A percentile compares a stretch with the other conserved stretches of the same genome.
phyloP scores from a whole-genome alignment of 176 grass and related monocot genomes.

The Lolium rigidum region DNA sequence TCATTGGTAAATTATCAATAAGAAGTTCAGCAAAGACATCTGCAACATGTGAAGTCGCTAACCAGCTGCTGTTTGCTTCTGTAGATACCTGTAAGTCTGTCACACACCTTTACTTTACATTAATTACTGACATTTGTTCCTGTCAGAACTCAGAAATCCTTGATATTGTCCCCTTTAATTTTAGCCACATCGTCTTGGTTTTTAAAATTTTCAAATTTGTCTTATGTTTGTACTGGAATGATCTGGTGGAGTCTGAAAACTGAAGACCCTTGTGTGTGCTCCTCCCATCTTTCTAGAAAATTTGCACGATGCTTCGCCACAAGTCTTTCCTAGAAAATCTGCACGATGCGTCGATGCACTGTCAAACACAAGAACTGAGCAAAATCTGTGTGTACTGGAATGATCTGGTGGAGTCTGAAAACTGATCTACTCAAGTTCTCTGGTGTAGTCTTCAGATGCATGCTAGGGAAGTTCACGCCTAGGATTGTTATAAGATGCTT shows the following conservation, averaged over 20 bases:
- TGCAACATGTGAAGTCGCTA: not conserved
- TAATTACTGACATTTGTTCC: not conserved
- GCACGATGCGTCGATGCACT: no score
- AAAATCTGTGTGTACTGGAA: no score
- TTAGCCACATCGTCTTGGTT: not conserved
- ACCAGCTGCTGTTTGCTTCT: not conserved
- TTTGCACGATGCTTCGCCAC: no score
- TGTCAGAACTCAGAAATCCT: not conserved
- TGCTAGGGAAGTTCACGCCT: not conserved
- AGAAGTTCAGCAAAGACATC: not conserved
- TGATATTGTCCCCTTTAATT: not conserved
- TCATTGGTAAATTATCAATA: conserved; percentile 4
- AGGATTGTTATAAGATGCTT: not conserved
- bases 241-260: not conserved
- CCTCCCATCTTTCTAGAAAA: no score
- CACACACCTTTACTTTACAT: not conserved
- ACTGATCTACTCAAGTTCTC: no score
- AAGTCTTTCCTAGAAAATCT: no score
- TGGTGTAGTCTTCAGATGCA: no score
- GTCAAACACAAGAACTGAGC: no score
- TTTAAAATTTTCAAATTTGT: not conserved
- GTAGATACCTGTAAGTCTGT: not conserved
- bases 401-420: not conserved
- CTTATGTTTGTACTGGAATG: no score
- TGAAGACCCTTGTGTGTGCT: no score